These are phyloP conservation scores for Daldinia concentrica DNA, from an alignment of 495 filamentous ascomycete genomes.

Conservation along the genomic window DNA sequence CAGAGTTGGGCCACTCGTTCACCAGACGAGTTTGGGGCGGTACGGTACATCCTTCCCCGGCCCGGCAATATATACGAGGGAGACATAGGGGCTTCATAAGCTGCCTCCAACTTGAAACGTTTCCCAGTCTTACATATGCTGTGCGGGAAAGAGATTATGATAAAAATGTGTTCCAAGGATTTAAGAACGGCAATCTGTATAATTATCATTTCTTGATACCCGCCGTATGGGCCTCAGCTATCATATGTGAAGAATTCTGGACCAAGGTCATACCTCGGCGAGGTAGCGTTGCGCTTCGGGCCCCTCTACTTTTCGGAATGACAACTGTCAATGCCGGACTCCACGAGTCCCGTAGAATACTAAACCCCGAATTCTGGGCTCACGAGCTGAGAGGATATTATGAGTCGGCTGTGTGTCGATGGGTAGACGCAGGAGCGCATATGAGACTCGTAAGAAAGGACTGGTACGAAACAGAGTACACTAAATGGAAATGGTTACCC, in stretches of 20 bases:
- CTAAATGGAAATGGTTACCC: background rate
- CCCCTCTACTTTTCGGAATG: constrained; percentile 2
- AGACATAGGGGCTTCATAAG: background rate
- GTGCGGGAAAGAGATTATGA: background rate
- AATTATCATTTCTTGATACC: background rate
- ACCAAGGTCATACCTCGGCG: background rate
- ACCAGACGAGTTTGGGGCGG: background rate
- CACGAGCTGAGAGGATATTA: background rate
- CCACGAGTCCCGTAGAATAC: background rate
- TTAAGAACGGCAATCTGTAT: background rate
- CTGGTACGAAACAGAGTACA: background rate
- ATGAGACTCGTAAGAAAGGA: background rate
- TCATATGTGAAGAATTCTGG: constrained; percentile 22
- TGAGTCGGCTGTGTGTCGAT: background rate
- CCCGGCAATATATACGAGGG: background rate
- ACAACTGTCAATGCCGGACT: background rate
- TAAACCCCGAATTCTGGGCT: background rate
- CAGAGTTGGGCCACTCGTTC: constrained; percentile 6
- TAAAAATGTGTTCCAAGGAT: background rate
- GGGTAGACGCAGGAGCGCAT: no score
- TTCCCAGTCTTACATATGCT: background rate
- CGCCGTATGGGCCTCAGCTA: background rate
- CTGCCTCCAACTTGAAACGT: background rate
- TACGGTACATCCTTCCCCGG: background rate
- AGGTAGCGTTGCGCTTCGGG: constrained; percentile 1